A percentile compares a stretch with the other conserved stretches of the same genome.
These are phyloP conservation scores for Polyporus arcularius DNA, from an alignment of 768 basidiomycete species.

Conservation along the genomic window DNA sequence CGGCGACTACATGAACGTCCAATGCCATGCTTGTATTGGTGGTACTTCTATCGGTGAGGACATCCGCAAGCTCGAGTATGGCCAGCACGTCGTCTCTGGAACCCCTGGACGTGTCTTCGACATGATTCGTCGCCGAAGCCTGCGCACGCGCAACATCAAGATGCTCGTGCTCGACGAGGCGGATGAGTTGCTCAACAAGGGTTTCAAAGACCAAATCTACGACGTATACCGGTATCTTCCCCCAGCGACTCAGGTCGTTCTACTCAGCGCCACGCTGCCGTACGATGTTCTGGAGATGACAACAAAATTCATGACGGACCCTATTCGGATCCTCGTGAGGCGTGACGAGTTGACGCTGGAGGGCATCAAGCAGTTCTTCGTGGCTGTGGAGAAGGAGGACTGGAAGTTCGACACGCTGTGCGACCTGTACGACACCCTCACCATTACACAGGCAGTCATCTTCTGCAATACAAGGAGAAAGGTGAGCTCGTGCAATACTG, in stretches of 20 bases:
- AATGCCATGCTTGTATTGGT: conserved; percentile 98
- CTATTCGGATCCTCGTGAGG: conserved; percentile 97
- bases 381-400: conserved; percentile 99
- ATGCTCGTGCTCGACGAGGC: conserved; percentile 95
- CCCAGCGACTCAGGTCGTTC: conserved; percentile 94
- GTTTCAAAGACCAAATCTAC: conserved; percentile 99
- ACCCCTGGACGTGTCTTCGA: conserved; percentile 98
- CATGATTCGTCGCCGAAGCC: conserved; percentile 93
- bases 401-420: conserved; percentile 99
- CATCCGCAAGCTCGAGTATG: conserved; percentile 95
- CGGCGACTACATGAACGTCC: conserved; percentile 99
- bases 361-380: conserved; percentile 95
- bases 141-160: conserved; percentile 97
- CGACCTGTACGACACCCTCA: conserved; percentile 96
- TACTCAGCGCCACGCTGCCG: conserved; percentile 94
- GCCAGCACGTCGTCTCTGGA: conserved; percentile 96
- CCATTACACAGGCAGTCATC: conserved; percentile 98
- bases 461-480: conserved; percentile 99
- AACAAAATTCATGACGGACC: conserved; percentile 99
- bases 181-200: conserved; percentile 95
- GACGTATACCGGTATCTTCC: conserved; percentile 98
- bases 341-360: conserved; percentile 98
- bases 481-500: conserved; percentile 43
- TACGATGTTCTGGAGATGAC: conserved; percentile 99
- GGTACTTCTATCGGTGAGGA: conserved; percentile 98